These are phyloP conservation scores for Pyricularia sp. DNA, from an alignment of 2,329 filamentous ascomycete species.

Conservation along the genomic window DNA sequence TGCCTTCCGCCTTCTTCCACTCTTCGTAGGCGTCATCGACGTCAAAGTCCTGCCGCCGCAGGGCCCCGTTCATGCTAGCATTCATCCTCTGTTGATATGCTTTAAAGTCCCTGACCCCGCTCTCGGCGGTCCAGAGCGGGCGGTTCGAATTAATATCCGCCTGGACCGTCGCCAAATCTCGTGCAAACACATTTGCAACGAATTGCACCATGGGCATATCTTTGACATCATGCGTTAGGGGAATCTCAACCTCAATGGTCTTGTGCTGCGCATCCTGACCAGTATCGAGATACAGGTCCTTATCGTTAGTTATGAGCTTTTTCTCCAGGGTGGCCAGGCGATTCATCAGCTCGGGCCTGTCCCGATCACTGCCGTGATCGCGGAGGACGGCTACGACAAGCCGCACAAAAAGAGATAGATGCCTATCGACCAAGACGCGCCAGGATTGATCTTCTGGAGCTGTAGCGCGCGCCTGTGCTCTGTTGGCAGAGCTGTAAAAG, in stretches of 20 bases:
- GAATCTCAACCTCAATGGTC: constrained; percentile 69
- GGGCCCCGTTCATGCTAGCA: constrained; percentile 61
- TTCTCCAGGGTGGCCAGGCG: constrained; percentile 74
- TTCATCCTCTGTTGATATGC: constrained; percentile 83
- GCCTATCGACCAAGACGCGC: constrained; percentile 85
- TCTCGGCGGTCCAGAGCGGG: constrained; percentile 77
- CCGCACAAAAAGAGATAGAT: constrained; percentile 87
- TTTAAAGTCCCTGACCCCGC: constrained; percentile 82
- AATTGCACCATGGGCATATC: constrained; percentile 91
- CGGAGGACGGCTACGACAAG: constrained; percentile 69
- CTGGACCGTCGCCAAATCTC: constrained; percentile 69
- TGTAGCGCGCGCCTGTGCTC: constrained; percentile 66
- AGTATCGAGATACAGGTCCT: constrained; percentile 61
- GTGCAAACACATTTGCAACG: constrained; percentile 75
- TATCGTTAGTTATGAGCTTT: constrained; percentile 86
- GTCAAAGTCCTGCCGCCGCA: constrained; percentile 80
- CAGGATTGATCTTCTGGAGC: constrained; percentile 69
- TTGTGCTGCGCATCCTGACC: constrained; percentile 46
- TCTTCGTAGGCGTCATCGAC: constrained; percentile 73
- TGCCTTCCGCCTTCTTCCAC: constrained; percentile 84
- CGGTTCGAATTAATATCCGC: constrained; percentile 75
- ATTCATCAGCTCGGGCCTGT: constrained; percentile 71
- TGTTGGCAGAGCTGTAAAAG: constrained; percentile 89
- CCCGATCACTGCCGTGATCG: constrained; percentile 72
- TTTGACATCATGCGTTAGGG: constrained; percentile 82